Evolutionary conservation across 345 rosid species (phyloP).

Genomic region (Boechera stricta): DNA sequence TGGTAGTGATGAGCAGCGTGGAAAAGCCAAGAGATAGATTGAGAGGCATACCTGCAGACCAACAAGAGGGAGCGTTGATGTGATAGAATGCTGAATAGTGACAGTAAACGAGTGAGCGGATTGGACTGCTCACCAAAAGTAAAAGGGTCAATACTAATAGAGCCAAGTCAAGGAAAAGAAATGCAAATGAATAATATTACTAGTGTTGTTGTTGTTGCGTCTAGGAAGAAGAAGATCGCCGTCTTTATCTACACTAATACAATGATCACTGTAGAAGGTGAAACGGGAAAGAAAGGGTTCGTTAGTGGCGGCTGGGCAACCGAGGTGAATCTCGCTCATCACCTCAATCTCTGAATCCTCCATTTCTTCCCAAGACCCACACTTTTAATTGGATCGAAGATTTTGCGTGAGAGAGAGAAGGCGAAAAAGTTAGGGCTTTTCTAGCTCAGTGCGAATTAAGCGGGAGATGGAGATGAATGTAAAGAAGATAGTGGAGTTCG

Average conservation of each 20-base stretch:
- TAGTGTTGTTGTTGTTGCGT: slow-evolving; percentile 40
- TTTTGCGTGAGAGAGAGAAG: too few relatives aligned
- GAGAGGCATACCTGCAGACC: slow-evolving; percentile 73
- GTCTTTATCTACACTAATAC: slow-evolving; percentile 64
- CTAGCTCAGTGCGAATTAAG: too few relatives aligned
- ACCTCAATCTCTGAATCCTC: slow-evolving; percentile 50
- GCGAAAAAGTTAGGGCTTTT: too few relatives aligned
- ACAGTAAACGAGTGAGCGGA: slow-evolving; percentile 50
- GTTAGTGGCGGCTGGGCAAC: slow-evolving; percentile 67
- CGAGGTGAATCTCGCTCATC: slow-evolving; percentile 90
- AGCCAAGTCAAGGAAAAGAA: too few relatives aligned
- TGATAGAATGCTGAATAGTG: slow-evolving; percentile 71
- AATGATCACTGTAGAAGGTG: slow-evolving; percentile 48
- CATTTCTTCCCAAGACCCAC: background rate
- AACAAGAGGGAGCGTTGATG: slow-evolving; percentile 72
- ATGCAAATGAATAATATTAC: too few relatives aligned
- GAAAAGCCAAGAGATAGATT: background rate
- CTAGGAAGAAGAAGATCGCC: slow-evolving; percentile 84
- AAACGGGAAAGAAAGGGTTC: slow-evolving; percentile 71
- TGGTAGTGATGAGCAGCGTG: slow-evolving; percentile 2
- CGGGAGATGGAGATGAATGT: background rate
- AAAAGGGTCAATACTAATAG: background rate
- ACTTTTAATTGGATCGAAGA: too few relatives aligned
- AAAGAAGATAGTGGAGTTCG: background rate
- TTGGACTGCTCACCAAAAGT: background rate